These are phyloP conservation scores for Chytriomyces sp. DNA, from an alignment of 192 early-diverging fungal species.

Conservation along the genomic window DNA sequence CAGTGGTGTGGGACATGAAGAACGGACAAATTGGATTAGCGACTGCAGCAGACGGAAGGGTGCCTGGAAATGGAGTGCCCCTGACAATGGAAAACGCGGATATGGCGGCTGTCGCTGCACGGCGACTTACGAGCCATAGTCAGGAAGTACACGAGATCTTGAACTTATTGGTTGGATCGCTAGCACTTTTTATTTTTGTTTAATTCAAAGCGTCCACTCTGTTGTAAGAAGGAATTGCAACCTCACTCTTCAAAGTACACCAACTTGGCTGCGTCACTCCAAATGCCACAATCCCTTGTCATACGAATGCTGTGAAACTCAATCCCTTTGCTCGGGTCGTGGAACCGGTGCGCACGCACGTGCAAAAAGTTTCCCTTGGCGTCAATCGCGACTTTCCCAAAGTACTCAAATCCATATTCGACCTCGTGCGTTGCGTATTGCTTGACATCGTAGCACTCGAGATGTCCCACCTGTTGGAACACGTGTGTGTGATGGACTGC, in stretches of 20 bases:
- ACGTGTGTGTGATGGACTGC: slow-evolving; percentile 40
- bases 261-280: slow-evolving; percentile 28
- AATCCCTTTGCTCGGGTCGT: slow-evolving; percentile 34
- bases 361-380: slow-evolving; percentile 57
- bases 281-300: slow-evolving; percentile 55
- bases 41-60: background rate
- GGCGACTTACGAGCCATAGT: too few relatives aligned
- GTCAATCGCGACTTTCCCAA: slow-evolving; percentile 58
- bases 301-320: slow-evolving; percentile 53
- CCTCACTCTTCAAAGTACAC: slow-evolving; percentile 6
- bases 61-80: background rate
- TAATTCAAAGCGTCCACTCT: too few relatives aligned
- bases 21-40: background rate
- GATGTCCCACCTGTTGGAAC: slow-evolving; percentile 51
- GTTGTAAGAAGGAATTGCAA: background rate
- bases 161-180: too few relatives aligned
- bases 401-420: slow-evolving; percentile 57
- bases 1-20: background rate
- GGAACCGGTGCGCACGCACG: slow-evolving; percentile 52
- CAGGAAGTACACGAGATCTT: too few relatives aligned
- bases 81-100: too few relatives aligned
- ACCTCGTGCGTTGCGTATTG: slow-evolving; percentile 57
- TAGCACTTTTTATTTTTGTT: too few relatives aligned
- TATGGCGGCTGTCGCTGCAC: too few relatives aligned
- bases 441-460: slow-evolving; percentile 47